Percentiles rank a stretch among this genome's conserved stretches.
Conservation (phyloP, 257 asterid genomes). For the Rhazya stricta region DNA sequence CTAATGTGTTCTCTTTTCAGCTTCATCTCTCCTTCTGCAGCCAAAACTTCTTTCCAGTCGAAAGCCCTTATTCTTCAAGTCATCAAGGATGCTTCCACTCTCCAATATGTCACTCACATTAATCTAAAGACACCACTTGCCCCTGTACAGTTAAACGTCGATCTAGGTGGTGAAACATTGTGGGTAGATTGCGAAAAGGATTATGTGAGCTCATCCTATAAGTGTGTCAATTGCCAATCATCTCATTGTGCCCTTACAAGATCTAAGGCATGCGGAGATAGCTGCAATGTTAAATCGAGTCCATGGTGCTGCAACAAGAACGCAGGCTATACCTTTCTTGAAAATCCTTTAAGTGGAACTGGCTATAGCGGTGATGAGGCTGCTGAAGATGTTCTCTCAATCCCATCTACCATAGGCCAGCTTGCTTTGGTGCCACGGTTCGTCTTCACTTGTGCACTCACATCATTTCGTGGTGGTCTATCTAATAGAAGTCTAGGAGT, state of each 20-base stretch:
- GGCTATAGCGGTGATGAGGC: neutral
- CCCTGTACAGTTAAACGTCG: too few relatives aligned
- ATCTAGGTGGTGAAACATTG: too few relatives aligned
- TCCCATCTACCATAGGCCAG: conserved; percentile 13
- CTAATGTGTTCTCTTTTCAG: too few relatives aligned
- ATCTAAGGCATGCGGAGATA: too few relatives aligned
- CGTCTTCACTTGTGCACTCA: conserved; percentile 29
- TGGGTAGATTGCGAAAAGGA: too few relatives aligned
- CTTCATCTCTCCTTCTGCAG: neutral
- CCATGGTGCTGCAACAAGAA: neutral
- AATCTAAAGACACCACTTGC: conserved; percentile 3
- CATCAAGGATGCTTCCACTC: neutral
- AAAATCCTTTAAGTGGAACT: neutral
- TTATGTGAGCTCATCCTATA: too few relatives aligned
- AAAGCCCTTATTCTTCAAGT: conserved; percentile 6
- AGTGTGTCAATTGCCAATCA: too few relatives aligned
- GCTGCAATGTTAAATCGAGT: neutral
- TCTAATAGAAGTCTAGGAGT: conserved; percentile 34
- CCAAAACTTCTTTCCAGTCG: conserved; percentile 10
- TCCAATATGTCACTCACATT: conserved; percentile 14
- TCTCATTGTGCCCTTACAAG: too few relatives aligned
- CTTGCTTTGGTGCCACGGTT: conserved; percentile 14
- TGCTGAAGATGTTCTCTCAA: conserved; percentile 4
- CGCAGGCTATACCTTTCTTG: neutral
- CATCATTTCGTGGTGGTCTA: conserved; percentile 23